A percentile compares a stretch with the other conserved stretches of the same genome.
phyloP scores from a whole-genome alignment of 306 rosid genomes.

The Trifolium subterraneum region DNA sequence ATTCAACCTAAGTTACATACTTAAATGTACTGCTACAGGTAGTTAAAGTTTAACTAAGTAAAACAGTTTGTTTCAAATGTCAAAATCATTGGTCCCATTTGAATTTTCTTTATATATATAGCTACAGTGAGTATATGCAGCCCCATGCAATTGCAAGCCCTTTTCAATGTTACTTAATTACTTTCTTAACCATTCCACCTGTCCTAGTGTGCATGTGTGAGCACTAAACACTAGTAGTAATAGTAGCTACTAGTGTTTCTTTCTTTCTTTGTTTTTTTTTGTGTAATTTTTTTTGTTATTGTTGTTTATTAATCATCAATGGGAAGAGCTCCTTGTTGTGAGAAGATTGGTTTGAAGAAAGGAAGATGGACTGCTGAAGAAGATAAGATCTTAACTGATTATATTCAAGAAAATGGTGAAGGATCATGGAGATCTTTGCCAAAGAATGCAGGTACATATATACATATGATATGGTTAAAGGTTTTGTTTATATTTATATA shows the following conservation, averaged over 20 bases:
- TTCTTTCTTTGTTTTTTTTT: too few species aligned
- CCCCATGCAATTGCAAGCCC: background rate
- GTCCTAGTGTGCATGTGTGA: constrained; percentile 5
- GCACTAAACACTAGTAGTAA: background rate
- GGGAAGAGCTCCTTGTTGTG: constrained; percentile 91
- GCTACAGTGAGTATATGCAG: constrained; percentile 38
- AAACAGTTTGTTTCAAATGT: constrained; percentile 2
- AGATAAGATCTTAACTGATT: constrained; percentile 66
- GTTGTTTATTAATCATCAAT: constrained; percentile 28
- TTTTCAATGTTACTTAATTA: background rate
- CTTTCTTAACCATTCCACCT: background rate
- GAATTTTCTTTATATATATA: constrained; percentile 23
- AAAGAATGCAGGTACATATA: constrained; percentile 69
- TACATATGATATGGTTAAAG: background rate
- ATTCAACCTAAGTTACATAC: constrained; percentile 9
- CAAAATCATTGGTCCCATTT: constrained; percentile 28
- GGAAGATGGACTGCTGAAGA: constrained; percentile 95
- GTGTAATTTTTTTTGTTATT: background rate
- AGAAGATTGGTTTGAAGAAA: constrained; percentile 78
- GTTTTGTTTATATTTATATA: background rate
- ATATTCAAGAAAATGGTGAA: constrained; percentile 71
- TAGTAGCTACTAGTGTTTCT: background rate
- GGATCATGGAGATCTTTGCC: constrained; percentile 89
- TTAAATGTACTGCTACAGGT: background rate
- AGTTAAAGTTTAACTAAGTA: background rate